Base-by-base conservation (phyloP, 495 filamentous ascomycete species). In the Tuber brumale region DNA sequence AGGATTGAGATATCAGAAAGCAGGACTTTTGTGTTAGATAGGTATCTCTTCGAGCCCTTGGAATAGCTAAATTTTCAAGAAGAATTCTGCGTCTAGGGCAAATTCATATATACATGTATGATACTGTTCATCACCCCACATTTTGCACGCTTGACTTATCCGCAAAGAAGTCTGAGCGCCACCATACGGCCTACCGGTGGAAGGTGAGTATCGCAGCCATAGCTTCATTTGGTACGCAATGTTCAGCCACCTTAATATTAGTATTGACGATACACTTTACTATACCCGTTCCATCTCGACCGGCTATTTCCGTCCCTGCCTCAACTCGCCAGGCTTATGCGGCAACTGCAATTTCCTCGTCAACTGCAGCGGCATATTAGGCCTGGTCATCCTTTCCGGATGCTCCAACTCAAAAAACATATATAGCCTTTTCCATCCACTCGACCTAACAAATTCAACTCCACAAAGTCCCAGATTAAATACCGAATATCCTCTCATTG, bases 321-420 rank as follows among this genome's bases (percentile, higher is more conserved):
- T 35, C 27, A 14, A 39, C 37, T 39, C 37, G 37, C 37, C 37
- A 39, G 37, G 37, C 37, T 39, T 39, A 4, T 39, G 2, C 37
- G 35, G 51, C 51, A 78, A 42, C 21, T 19, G 44, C 45, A 79
- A 39, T 21, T 74, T 79, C 39, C 75, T 77, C 4, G 45, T 44
- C 27, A 79, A 21, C 0, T 71, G 23, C 23, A 79, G 35, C 7
- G 76, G 76, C 23, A 71, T 74, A 9, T 39, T 16, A 23, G 66
- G 31, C 31, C 69, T 74, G 12, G 45, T 35, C 57, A 77, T 18
- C 41, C 41, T 69, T 39, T 79, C 42, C 45, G 77, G 42, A 66
- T 73, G 70, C 44, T 78, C 76, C 41, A 79, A 27, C 69, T 73
- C 74, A 41, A 79, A 79, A 23, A 77, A 16, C 46, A 21, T 42